A percentile compares a stretch with the other conserved stretches of the same genome.
phyloP scores from a whole-genome alignment of 768 basidiomycete genomes.

The Paxillus involutus region DNA sequence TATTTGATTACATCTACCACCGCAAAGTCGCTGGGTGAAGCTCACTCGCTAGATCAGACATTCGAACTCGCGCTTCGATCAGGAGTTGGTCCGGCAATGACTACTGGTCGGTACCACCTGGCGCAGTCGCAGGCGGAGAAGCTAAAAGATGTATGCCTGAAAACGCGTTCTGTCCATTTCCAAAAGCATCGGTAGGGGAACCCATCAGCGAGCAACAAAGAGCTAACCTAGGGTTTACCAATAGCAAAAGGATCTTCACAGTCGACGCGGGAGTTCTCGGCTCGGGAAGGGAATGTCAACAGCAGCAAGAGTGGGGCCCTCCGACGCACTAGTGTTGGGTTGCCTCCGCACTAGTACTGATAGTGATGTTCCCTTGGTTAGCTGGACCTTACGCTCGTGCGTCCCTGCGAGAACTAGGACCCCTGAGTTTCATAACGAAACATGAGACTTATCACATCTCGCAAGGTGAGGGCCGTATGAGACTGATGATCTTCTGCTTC shows the following conservation, averaged over 20 bases:
- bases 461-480: too few species aligned
- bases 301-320: slow-evolving; percentile 10
- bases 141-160: background rate
- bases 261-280: background rate
- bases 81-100: background rate
- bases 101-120: background rate
- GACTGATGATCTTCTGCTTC: too few species aligned
- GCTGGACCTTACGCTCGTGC: too few species aligned
- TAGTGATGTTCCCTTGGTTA: too few species aligned
- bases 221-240: slow-evolving; percentile 8
- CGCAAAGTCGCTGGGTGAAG: slow-evolving; percentile 3
- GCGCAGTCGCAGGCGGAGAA: background rate
- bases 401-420: too few species aligned
- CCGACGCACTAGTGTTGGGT: slow-evolving; percentile 2
- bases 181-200: slow-evolving; percentile 15
- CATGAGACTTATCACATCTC: too few species aligned
- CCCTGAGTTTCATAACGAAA: too few species aligned
- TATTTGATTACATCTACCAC: slow-evolving; percentile 16
- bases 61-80: slow-evolving; percentile 12
- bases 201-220: background rate
- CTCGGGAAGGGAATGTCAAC: slow-evolving; percentile 2
- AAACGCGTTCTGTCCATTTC: slow-evolving; percentile 11
- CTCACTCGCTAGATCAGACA: slow-evolving; percentile 5
- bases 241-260: slow-evolving; percentile 22
- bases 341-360: background rate